Evolutionary conservation across 345 rosid species (phyloP).

Genomic region (Erucastrum elatum): DNA sequence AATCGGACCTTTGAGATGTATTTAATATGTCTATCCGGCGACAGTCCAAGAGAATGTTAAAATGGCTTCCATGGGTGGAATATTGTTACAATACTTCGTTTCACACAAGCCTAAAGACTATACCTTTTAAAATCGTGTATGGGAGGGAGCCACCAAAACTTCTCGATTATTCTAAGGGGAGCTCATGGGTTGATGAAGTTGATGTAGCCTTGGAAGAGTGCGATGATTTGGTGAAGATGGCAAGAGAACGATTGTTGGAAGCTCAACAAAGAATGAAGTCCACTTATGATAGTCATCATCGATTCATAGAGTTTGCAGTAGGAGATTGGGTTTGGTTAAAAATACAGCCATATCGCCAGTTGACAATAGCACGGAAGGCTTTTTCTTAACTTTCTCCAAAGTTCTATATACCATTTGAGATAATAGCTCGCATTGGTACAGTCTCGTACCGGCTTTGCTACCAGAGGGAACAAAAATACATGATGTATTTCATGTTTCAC

Average conservation of each 20-base stretch:
- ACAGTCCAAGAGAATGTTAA: not conserved
- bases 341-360: not conserved
- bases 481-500: no score
- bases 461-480: no score
- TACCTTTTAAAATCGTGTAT: not conserved
- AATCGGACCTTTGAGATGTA: no score
- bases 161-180: not conserved
- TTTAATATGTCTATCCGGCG: not conserved
- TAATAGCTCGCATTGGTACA: not conserved
- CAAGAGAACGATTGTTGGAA: not conserved
- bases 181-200: not conserved
- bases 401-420: not conserved
- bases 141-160: not conserved
- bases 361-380: not conserved
- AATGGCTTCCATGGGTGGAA: not conserved
- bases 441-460: not conserved
- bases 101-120: not conserved
- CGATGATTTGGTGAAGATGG: not conserved
- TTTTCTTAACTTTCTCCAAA: not conserved
- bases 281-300: not conserved
- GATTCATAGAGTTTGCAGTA: not conserved
- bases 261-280: not conserved
- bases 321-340: not conserved
- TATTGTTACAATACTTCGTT: not conserved
- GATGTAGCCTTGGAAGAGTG: not conserved